A percentile compares a stretch with the other conserved stretches of the same genome.
Conservation (phyloP, 495 filamentous ascomycete species). For the Alectoria sarmentosa region DNA sequence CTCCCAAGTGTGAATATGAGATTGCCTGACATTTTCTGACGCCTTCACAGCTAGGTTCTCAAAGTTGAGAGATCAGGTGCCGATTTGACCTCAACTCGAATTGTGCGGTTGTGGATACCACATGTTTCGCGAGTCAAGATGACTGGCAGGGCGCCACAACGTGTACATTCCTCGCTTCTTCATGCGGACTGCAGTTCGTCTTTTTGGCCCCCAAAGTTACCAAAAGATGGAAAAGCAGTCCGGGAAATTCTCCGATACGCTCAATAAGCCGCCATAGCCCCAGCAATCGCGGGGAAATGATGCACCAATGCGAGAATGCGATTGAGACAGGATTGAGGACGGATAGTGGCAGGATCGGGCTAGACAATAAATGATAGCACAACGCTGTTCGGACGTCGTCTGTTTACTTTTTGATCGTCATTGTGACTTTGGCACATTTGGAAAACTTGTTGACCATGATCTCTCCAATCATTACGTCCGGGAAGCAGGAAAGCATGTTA, state of each 20-base stretch:
- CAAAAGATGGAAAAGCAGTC: slow-evolving; percentile 7
- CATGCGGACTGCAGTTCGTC: slow-evolving; percentile 16
- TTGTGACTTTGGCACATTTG: background rate
- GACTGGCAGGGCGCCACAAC: slow-evolving; percentile 6
- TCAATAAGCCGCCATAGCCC: slow-evolving; percentile 8
- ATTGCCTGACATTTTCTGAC: background rate
- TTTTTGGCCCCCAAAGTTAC: slow-evolving; percentile 6
- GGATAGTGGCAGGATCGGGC: slow-evolving; percentile 14
- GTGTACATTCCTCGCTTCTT: slow-evolving; percentile 18
- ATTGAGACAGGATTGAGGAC: slow-evolving; percentile 9
- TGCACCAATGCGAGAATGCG: slow-evolving; percentile 7
- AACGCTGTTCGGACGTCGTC: slow-evolving; percentile 9
- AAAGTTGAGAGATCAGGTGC: background rate
- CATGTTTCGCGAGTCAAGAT: background rate
- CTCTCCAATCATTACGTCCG: background rate
- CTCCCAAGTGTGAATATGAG: background rate
- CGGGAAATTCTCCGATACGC: slow-evolving; percentile 15
- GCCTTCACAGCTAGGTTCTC: background rate
- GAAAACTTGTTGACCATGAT: background rate
- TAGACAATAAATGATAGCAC: slow-evolving; percentile 5
- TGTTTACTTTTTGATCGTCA: background rate
- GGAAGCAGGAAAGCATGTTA: background rate
- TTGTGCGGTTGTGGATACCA: background rate
- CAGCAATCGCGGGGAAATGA: slow-evolving; percentile 15
- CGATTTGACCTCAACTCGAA: background rate